Base-by-base conservation (phyloP, 2,329 filamentous ascomycete species). In the Scytalidium lignicola region DNA sequence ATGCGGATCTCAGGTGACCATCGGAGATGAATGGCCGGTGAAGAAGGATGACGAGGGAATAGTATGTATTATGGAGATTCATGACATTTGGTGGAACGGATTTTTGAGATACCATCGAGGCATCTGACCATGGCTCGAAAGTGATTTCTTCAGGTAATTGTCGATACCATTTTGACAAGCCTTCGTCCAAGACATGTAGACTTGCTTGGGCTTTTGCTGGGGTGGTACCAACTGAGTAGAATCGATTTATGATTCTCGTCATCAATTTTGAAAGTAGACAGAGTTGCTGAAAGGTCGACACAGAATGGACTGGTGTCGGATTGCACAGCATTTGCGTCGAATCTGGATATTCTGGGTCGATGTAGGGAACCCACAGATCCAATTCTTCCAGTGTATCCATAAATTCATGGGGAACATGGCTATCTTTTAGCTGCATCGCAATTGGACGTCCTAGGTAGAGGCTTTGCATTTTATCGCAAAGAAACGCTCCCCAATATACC, bases 31-130 rank as follows among this genome's bases (percentile, higher is more conserved):
- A 74, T 1, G 72, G 70, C 1, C 71, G 67, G 49, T 74, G 70
- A 9, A 74, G 64, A 0, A 75, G 61, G 42, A 74, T 74, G 9
- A 66, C 63, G 12, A 74, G 62, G 3, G 70, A 66, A 51, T 73
- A 61, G 52, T 71, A 74, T 56, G 65, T 60, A 17, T 58, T 58
- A 46, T 63, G 59, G 15, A 67, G 47, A 18, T 62, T 59, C 47
- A 68, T 62, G n/a, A 63, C 51, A 49, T 66, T 67, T 13, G 63
- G 62, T 2, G 53, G 51, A 18, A 17, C 44, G 4, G n/a, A 17
- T 44, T 40, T 46, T 12, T 18, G 46, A 13, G 44, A 32, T 19
- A 17, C 45, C 2, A 47, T 32, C 6, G 46, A 32, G 32, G 52
- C 47, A 18, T 48, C 50, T 18, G 26, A 57, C 53, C 60, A 65